phyloP scores from a whole-genome alignment of 352 stramenopile species.

The Globisporangium rhizosaccharum region DNA sequence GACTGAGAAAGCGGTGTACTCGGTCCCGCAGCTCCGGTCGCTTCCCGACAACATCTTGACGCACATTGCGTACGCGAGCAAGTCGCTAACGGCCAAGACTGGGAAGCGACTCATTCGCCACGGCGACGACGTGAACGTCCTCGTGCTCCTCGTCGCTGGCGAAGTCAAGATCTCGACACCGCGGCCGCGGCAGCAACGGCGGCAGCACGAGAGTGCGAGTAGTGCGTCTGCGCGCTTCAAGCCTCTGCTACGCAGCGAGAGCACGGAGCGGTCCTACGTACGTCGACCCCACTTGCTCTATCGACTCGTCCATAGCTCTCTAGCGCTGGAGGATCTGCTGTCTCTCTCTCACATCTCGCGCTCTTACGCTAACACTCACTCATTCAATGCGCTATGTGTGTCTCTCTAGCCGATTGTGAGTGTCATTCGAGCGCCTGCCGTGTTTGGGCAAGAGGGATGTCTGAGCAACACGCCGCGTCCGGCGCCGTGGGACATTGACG shows the following conservation, averaged over 20 bases:
- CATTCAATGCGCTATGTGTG: background rate
- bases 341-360: background rate
- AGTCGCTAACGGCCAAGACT: slow-evolving; percentile 33
- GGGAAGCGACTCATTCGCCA: slow-evolving; percentile 39
- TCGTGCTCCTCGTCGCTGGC: slow-evolving; percentile 59
- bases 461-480: slow-evolving; percentile 31
- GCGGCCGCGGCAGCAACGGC: background rate
- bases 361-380: background rate
- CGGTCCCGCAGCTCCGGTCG: slow-evolving; percentile 37
- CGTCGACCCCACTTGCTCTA: background rate
- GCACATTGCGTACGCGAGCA: slow-evolving; percentile 59
- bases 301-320: background rate
- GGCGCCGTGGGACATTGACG: slow-evolving; percentile 55
- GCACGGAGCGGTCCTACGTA: slow-evolving; percentile 7
- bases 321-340: background rate
- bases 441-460: slow-evolving; percentile 65
- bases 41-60: slow-evolving; percentile 49
- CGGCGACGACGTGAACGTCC: slow-evolving; percentile 50
- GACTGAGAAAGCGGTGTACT: slow-evolving; percentile 48
- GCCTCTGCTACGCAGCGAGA: slow-evolving; percentile 4
- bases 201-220: background rate
- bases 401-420: slow-evolving; percentile 34
- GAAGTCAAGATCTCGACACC: slow-evolving; percentile 57
- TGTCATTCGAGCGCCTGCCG: slow-evolving; percentile 51
- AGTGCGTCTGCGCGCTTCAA: slow-evolving; percentile 2